Conservation (phyloP, 2,329 filamentous ascomycete genomes). For the Chrysoporthe austroafricana region DNA sequence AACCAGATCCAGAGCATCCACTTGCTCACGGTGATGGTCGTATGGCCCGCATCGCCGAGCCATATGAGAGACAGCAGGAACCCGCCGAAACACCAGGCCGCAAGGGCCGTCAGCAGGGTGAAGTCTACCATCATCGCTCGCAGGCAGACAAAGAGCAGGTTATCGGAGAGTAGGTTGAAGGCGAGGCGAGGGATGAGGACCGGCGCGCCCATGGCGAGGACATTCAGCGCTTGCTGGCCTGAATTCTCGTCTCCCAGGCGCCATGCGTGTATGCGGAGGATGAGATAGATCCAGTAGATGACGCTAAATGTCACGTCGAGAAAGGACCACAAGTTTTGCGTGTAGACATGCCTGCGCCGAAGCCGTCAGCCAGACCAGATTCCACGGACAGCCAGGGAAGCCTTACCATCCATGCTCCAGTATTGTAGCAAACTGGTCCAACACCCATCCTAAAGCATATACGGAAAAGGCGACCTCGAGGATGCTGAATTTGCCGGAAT, state of each 20-base stretch:
- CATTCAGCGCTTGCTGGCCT: conserved; percentile 72
- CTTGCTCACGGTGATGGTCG: conserved; percentile 73
- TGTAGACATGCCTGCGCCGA: conserved; percentile 71
- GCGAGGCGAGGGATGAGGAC: conserved; percentile 78
- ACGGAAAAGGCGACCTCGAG: conserved; percentile 71
- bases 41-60: conserved; percentile 69
- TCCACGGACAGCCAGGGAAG: conserved; percentile 13
- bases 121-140: conserved; percentile 88
- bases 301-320: conserved; percentile 78
- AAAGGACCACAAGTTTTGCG: conserved; percentile 88
- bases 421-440: conserved; percentile 78
- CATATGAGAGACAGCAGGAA: conserved; percentile 80
- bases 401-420: conserved; percentile 70
- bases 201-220: conserved; percentile 78
- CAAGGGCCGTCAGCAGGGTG: conserved; percentile 73
- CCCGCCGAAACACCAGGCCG: conserved; percentile 79
- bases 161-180: conserved; percentile 82
- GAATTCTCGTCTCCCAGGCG: conserved; percentile 50
- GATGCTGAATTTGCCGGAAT: conserved; percentile 57
- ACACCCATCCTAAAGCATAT: conserved; percentile 77
- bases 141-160: conserved; percentile 80
- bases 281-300: conserved; percentile 71
- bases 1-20: conserved; percentile 98
- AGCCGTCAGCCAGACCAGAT: conserved; percentile 40
- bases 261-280: conserved; percentile 69